Base-by-base conservation (phyloP, 345 rosid genomes). In the Camelina neglecta region DNA sequence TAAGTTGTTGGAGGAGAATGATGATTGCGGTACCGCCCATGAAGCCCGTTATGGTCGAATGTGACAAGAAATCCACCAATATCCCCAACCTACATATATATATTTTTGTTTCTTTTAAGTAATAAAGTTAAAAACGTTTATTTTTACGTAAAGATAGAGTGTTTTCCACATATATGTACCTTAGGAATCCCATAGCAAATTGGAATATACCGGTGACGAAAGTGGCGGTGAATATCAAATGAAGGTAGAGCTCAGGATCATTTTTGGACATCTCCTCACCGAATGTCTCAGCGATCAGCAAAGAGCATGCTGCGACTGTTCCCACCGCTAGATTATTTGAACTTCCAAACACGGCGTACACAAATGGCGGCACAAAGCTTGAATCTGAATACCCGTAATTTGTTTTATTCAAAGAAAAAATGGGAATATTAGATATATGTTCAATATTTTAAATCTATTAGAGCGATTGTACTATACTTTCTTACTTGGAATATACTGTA, bases 21-120 rank as follows among this genome's bases (percentile, higher is more conserved):
- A 94, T 77, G 4, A 84, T 72, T 1, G 98, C 97, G 1, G 97
- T 91, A 44, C 97, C 97, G 24, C 88, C 88, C 96, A 94, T 91
- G 87, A 94, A 91, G 23, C 98, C 98, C 4, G 88, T 84, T 69
- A 94, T 94, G 6, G 98, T 94, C 0, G 98, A 90, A 69, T 91
- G 97, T 11, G 98, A 86, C 74, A 94, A 55, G 78, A 94, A 91
- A 75, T 94, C 98, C 73, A 94, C 97, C 70, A 94, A 64, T 56
- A 94, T 83, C 36, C 97, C 97, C 64, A 94, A 68, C 69, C 96
- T 94, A 78, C 59, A 21, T 18, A 11, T 18, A 26, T 3, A 57
- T 29, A 29, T 4, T 18, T 4, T 16, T 5, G 21, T 35, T 65
- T 49, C 11, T 66, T 49, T 66, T 50, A 66, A 64, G 16, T 41